Evolutionary conservation across 228 moss, liverwort and hornwort species (phyloP), one percentile per base, ranked within the genome.

Genomic region (Sphagnum fallax): DNA sequence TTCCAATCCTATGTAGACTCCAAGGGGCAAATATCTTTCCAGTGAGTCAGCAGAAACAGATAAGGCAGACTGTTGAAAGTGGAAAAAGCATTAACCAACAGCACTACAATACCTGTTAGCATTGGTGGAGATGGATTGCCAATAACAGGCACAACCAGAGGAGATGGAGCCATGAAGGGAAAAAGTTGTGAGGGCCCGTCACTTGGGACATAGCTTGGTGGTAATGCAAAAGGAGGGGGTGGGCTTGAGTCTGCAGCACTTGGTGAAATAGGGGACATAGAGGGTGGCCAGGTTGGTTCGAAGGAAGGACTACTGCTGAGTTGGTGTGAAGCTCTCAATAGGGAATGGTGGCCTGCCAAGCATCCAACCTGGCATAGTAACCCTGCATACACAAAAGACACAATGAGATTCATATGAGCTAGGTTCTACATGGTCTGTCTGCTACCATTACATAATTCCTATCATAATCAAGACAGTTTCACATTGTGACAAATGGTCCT

Each of bases 111-210:
- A 87, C 86, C 86, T 87, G 86, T 82, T 63, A 87, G 70, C 71
- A 80, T 76, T 67, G 86, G 86, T 59, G 63, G 72, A 65, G 83
- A 78, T 72, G 86, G 86, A 73, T 83, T 83, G 48, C 78, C 80
- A 68, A 87, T 80, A 60, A 87, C 78, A 52, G 86, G 86, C 7
- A 87, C 80, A 65, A 80, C 86, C 75, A 87, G 62, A 62, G 86
- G 86, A 65, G 86, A 83, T 13, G 86, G 86, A 48, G 86, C 80
- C 72, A 83, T 70, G 11, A 68, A 74, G 67, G 83, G 86, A 52
- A 82, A 65, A 47, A 74, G 64, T 51, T 75, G 82, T 50, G 82
- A 82, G 10, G 80, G 82, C 55, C 73, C 76, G 57, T 74, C 74
- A 64, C 77, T 76, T 62, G 80, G 76, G 67, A 74, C 86, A 72